Evolutionary conservation across 768 basidiomycete species (phyloP), one percentile per base, ranked within the genome.

Genomic region (Suillus occidentalis): DNA sequence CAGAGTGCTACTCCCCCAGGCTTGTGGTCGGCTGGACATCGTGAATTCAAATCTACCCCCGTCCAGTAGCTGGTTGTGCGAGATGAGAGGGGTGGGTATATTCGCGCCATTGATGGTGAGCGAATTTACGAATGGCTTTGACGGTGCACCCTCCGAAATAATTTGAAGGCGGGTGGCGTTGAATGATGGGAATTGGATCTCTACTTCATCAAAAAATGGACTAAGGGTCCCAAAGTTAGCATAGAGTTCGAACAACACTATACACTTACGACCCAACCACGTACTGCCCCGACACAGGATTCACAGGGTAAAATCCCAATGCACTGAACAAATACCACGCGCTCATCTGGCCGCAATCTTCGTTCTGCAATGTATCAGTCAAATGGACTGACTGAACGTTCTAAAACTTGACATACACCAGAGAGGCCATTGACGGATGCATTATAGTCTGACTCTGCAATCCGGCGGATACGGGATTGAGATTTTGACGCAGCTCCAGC

Each of bases 291-390:
- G 89, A 90, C 0, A 89, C 89, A 0, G 92, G 92, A 71, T 94
- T 89, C 47, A 94, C 91, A 43, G 91, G 91, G 69, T 94, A 94
- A 74, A 94, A 91, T 1, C 92, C 92, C 75, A 95, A 81, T 0
- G 91, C 86, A 59, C 86, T 89, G 77, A 92, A 94, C 16, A 94
- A 82, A 69, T 89, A 94, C 92, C 92, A 94, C 0, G 92, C 90
- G 69, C 89, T 91, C 92, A 94, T 94, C 73, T 95, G 92, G 1
- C 92, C 92, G 67, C 92, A 94, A 71, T 95, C 92, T 73, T 95
- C 92, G 69, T 94, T 95, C 89, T 92, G 65, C 1, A 20, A 14
- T 20, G 62, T 59, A 28, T 18, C 20, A 25, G 57, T 58, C 9
- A 28, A 59, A 42, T 20, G 39, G 25, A 42, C 40, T 42, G 25